Evolutionary conservation across 2,329 filamentous ascomycete species (phyloP).

Genomic region (Penicillium sp.): DNA sequence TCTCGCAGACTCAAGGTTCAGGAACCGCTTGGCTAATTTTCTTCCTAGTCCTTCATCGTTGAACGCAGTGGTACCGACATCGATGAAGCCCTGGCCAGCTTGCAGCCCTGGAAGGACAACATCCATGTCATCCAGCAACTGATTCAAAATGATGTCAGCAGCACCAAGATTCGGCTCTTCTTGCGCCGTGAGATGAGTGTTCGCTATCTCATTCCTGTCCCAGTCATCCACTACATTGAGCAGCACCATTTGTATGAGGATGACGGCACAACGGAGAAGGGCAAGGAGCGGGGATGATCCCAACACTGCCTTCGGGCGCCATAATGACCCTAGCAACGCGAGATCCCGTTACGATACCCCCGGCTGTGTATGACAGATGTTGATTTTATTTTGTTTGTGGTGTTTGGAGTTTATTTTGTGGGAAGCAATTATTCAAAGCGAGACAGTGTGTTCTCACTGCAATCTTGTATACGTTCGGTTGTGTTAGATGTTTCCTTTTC

Average conservation of each 20-base stretch:
- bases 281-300: conserved; percentile 34
- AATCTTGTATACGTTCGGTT: too few species aligned
- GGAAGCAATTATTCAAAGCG: not conserved
- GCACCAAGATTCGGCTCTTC: conserved; percentile 79
- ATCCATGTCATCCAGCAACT: conserved; percentile 87
- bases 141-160: conserved; percentile 83
- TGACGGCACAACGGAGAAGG: conserved; percentile 41
- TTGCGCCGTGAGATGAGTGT: conserved; percentile 79
- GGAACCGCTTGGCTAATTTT: not conserved
- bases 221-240: conserved; percentile 74
- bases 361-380: conserved; percentile 2
- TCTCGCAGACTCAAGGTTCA: not conserved
- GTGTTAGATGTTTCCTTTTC: too few species aligned
- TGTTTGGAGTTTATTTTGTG: conserved; percentile 5
- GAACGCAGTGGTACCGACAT: conserved; percentile 87
- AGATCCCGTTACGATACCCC: conserved; percentile 26
- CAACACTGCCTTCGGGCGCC: not conserved
- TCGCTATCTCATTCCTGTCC: conserved; percentile 72
- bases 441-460: not conserved
- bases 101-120: conserved; percentile 82
- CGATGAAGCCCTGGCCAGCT: conserved; percentile 78
- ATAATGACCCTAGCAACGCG: conserved; percentile 15
- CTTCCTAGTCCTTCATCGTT: conserved; percentile 68
- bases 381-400: conserved; percentile 17
- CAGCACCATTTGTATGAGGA: conserved; percentile 67